Evolutionary conservation across 345 rosid species (phyloP), one percentile per base, ranked within the genome.

Genomic region (Eucalyptus regnans): DNA sequence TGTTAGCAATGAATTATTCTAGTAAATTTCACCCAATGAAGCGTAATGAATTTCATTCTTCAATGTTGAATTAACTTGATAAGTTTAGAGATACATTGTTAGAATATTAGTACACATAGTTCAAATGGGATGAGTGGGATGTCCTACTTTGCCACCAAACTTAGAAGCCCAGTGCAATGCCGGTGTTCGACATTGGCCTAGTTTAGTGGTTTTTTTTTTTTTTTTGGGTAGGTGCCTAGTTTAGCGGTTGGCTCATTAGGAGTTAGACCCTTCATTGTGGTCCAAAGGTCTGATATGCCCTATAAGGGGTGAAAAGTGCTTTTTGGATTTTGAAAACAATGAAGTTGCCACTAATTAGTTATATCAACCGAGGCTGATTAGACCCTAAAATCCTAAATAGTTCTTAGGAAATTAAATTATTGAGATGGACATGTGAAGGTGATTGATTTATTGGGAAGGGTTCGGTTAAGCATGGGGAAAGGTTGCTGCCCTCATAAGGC

Each of bases 231-330:
- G 33, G 33, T 37, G 37, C 37, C 37, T 37, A 37, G 37, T 37
- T 33, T 33, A 22, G 12, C 0, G 1, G 6, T 56, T 0, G 27
- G 0, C 62, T 22, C 12, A 0, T 22, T 23, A 56, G 27, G 27
- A 56, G 62, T 56, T 22, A 56, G 62, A 56, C 0, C 62, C 62
- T 23, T 56, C 62, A 56, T 23, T 23, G 62, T 56, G 62, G 62
- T 23, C 27, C 62, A 8, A 60, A 60, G 68, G 68, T 27, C 31
- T 2, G 15, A 60, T 12, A 12, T 5, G 31, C 16, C 5, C 31
- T 60, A 60, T 12, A 60, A 60, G 31, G 66, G 16, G 16, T 27
- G 66, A 58, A 60, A 27, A 2, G 14, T 27, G 68, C n/a, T 0
- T 60, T 27, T 60, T 60, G 66, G 31, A 27, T 12, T 11, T 27